Evolutionary conservation across 805 yeast species (phyloP).

Genomic region (Zygosaccharomyces pseudorouxii): DNA sequence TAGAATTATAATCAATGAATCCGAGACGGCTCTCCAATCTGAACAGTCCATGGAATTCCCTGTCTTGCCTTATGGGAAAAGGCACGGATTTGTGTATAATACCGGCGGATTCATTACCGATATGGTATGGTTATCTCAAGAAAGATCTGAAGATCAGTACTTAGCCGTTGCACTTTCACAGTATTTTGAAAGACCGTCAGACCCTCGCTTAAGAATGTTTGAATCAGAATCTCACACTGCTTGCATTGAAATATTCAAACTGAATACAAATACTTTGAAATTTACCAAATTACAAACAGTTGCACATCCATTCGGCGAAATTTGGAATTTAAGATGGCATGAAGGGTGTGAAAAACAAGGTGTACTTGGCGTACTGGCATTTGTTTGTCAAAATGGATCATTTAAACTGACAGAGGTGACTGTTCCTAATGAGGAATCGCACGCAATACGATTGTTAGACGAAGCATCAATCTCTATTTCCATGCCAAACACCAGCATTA

Average conservation of each 20-base stretch:
- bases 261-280: constrained; percentile 30
- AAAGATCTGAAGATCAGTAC: constrained; percentile 34
- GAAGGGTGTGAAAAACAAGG: constrained; percentile 28
- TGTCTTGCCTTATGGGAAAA: constrained; percentile 23
- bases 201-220: constrained; percentile 28
- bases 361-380: constrained; percentile 44
- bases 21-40: constrained; percentile 16
- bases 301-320: constrained; percentile 43
- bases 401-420: constrained; percentile 45
- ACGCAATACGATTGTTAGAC: constrained; percentile 13
- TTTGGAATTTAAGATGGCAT: constrained; percentile 35
- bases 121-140: constrained; percentile 46
- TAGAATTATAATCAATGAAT: constrained; percentile 19
- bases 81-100: constrained; percentile 42
- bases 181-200: constrained; percentile 27
- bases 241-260: constrained; percentile 44
- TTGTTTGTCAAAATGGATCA: constrained; percentile 54
- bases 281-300: constrained; percentile 34
- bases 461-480: constrained; percentile 28
- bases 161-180: constrained; percentile 50
- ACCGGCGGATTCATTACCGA: constrained; percentile 51
- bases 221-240: constrained; percentile 34
- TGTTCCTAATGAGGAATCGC: constrained; percentile 9
- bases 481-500: constrained; percentile 35
- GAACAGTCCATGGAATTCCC: constrained; percentile 30